A percentile compares a stretch with the other conserved stretches of the same genome.
Evolutionary conservation across 257 asterid genomes (phyloP).

Genomic region (Nicotiana obtusifolia): DNA sequence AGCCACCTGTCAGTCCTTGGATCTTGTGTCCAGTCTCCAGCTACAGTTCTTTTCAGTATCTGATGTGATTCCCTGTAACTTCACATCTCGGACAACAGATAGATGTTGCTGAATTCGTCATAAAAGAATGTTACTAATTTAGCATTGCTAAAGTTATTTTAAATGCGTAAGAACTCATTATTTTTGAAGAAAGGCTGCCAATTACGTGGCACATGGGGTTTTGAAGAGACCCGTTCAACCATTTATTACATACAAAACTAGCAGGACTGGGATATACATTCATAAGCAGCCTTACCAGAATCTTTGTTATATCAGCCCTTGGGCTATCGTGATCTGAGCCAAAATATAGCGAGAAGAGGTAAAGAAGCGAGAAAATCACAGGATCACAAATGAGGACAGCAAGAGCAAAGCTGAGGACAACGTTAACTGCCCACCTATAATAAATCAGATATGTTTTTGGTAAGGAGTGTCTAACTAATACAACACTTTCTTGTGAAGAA

Average conservation of each 20-base stretch:
- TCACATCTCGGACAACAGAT: neutral
- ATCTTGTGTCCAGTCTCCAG: neutral
- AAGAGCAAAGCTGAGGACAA: neutral
- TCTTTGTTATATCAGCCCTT: too few relatives aligned
- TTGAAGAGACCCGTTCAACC: too few relatives aligned
- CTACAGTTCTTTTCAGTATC: neutral
- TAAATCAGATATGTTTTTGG: neutral
- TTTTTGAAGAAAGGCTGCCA: too few relatives aligned
- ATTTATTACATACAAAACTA: too few relatives aligned
- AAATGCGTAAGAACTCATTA: too few relatives aligned
- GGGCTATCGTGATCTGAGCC: neutral
- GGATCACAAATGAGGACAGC: too few relatives aligned
- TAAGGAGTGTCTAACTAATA: neutral
- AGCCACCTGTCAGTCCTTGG: neutral
- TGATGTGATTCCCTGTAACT: neutral
- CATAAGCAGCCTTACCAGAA: too few relatives aligned
- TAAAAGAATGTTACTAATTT: neutral
- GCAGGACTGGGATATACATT: too few relatives aligned
- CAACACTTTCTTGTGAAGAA: neutral
- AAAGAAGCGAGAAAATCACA: neutral
- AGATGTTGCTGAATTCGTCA: neutral
- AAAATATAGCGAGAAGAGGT: neutral
- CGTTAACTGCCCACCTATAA: neutral
- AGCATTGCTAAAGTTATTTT: neutral
- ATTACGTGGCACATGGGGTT: too few relatives aligned